Base-by-base conservation (phyloP, 768 basidiomycete species). In the Panaeolus papilionaceus region DNA sequence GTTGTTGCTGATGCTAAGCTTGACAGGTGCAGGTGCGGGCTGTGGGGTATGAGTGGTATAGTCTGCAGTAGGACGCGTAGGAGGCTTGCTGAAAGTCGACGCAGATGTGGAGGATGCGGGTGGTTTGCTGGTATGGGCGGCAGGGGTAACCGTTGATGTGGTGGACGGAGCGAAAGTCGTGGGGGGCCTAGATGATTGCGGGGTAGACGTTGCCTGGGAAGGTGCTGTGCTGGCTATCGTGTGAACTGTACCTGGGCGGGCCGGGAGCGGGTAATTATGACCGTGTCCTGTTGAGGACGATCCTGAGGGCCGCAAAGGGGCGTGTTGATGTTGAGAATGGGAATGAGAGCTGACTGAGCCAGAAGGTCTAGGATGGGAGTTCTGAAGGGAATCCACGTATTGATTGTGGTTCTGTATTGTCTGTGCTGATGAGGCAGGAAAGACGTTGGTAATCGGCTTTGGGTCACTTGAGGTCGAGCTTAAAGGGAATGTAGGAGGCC, bases 231-330 rank as follows among this genome's bases (percentile, higher is more conserved):
- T 58, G 26, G 47, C 6, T 14, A 58, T 58, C 33, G 54, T 58
- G 54, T 58, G 54, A 28, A 58, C 54, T 1, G 54, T 58, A 28
- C 54, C 54, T 58, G 54, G 54, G 26, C 54, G 54, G 54, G 33
- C 54, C 54, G 54, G 54, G 3, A 7, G 10, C 9, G 26, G 54
- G 14, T 28, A 14, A 58, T 58, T 58, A 33, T 37, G 26, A 7
- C 54, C 54, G 14, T 58, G 54, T 1, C 54, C 54, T 14, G 54
- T 58, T 7, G 54, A 58, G 4, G 54, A 58, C 54, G 54, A 58
- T 58, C 54, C 54, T 58, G 54, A 58, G 26, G 54, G 54, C 33
- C 54, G 26, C 14, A 12, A 3, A 14, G 54, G 28, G 12, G 54
- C 26, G 12, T 58, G 54, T 16, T 58, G 54, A 33, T 58, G 54